Evolutionary conservation across 306 rosid species (phyloP), one percentile per base, ranked within the genome.

Genomic region (Argentina anserina): DNA sequence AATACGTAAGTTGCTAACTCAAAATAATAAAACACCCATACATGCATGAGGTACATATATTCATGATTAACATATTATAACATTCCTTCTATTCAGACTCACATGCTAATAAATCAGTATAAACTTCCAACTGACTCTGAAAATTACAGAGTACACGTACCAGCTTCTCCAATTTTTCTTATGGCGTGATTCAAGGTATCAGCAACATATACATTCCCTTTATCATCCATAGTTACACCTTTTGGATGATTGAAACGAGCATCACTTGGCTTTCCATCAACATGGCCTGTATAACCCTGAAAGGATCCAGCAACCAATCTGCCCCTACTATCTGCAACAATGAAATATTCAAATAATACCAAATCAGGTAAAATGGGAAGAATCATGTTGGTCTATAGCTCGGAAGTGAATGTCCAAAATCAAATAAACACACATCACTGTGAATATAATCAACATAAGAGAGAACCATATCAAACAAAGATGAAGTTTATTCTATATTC

Each of bases 231-330:
- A 41, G 97, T 76, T 60, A 91, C 82, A 63, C 97, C 99, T 82
- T 86, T 88, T 65, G 99, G 99, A 81, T 94, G 96, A 87, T 91
- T 88, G 79, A 91, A 94, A 76, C 95, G 96, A 50, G 96, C 93
- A 56, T 94, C 99, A 34, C 91, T 94, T 40, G 97, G 91, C 76
- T 94, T 94, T 36, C 99, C 99, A 77, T 94, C 99, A 33, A 86
- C 90, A 78, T 94, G 97, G 56, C 97, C 97, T 20, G 90, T 83
- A 82, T 88, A 65, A 25, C 99, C 99, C 82, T 91, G 96, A 84
- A 94, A 94, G 65, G 99, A 94, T n/a, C 97, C 97, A 45, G 99
- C 99, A 69, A 94, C 95, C 80, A 94, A 83, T 82, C 99, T 91
- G 73, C 89, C 99, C 84, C 97, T 85, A 80, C 99, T 94, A 83